These are phyloP conservation scores for Penicillium palitans DNA, from an alignment of 2,329 filamentous ascomycete species.

Conservation along the genomic window DNA sequence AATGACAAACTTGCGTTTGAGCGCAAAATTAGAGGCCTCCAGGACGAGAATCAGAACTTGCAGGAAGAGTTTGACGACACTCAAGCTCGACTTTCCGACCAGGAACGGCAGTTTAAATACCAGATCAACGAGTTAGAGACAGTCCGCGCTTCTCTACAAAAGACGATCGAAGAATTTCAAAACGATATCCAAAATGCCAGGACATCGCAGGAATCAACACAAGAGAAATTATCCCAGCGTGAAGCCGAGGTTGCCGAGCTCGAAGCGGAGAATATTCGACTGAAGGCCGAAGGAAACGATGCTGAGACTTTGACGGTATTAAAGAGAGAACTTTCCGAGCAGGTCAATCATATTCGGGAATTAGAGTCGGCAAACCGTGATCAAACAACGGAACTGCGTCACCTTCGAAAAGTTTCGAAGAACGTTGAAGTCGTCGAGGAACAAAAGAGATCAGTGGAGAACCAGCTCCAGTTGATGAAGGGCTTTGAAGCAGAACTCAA, in stretches of 20 bases:
- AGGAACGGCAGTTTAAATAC: slow-evolving; percentile 65
- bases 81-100: slow-evolving; percentile 70
- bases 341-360: slow-evolving; percentile 84
- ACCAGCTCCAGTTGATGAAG: slow-evolving; percentile 72
- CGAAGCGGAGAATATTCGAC: slow-evolving; percentile 77
- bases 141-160: slow-evolving; percentile 59
- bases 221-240: slow-evolving; percentile 66
- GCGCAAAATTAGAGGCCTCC: slow-evolving; percentile 53
- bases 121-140: slow-evolving; percentile 61
- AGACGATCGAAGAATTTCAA: slow-evolving; percentile 53
- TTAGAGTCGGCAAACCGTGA: slow-evolving; percentile 80
- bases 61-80: slow-evolving; percentile 83
- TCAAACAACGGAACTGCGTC: slow-evolving; percentile 74
- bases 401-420: slow-evolving; percentile 76
- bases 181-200: slow-evolving; percentile 57
- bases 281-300: slow-evolving; percentile 86
- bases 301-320: slow-evolving; percentile 82
- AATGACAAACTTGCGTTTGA: slow-evolving; percentile 60
- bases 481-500: slow-evolving; percentile 72
- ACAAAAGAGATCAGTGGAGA: slow-evolving; percentile 81
- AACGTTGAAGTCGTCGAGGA: slow-evolving; percentile 94
- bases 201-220: slow-evolving; percentile 59
- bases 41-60: slow-evolving; percentile 71
- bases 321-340: slow-evolving; percentile 83
- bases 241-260: slow-evolving; percentile 71